Evolutionary conservation across 208 protist genomes (phyloP).

Genomic region (Trypanosoma platydactyli): DNA sequence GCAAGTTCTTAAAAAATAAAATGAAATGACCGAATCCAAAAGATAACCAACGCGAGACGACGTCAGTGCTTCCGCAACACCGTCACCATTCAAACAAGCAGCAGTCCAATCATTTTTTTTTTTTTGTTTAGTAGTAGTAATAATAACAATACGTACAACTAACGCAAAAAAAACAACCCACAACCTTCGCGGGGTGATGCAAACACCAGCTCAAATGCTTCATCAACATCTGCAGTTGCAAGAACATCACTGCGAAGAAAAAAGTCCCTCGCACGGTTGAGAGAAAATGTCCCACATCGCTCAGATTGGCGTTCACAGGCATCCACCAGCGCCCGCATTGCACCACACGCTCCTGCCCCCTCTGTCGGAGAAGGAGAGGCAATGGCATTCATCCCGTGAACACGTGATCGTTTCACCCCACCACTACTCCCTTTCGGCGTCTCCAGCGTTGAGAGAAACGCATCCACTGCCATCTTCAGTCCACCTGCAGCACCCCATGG

Average conservation of each 20-base stretch:
- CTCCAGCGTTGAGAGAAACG: constrained; percentile 25
- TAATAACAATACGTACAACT: neutral
- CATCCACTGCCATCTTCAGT: constrained; percentile 11
- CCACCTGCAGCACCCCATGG: constrained; percentile 20
- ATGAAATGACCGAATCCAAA: neutral
- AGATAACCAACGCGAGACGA: too few species aligned
- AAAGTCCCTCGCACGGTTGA: constrained; percentile 32
- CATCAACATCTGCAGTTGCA: neutral
- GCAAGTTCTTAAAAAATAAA: constrained; percentile 15
- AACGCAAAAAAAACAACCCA: constrained; percentile 23
- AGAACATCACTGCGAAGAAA: constrained; percentile 7
- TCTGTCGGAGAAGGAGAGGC: neutral
- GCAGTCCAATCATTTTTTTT: neutral
- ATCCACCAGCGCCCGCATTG: constrained; percentile 28
- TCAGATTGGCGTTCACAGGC: constrained; percentile 26
- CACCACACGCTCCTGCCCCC: neutral
- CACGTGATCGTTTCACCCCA: constrained; percentile 15
- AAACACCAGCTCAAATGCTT: constrained; percentile 19
- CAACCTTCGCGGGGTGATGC: constrained; percentile 6
- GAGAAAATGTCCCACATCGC: constrained; percentile 21
- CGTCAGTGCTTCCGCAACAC: too few species aligned
- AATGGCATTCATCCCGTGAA: neutral
- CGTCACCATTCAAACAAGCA: too few species aligned
- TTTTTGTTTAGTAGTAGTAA: neutral
- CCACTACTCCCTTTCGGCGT: neutral